These are phyloP conservation scores for Trichoderma asperellum DNA, from an alignment of 2,329 filamentous ascomycete species.

Conservation along the genomic window DNA sequence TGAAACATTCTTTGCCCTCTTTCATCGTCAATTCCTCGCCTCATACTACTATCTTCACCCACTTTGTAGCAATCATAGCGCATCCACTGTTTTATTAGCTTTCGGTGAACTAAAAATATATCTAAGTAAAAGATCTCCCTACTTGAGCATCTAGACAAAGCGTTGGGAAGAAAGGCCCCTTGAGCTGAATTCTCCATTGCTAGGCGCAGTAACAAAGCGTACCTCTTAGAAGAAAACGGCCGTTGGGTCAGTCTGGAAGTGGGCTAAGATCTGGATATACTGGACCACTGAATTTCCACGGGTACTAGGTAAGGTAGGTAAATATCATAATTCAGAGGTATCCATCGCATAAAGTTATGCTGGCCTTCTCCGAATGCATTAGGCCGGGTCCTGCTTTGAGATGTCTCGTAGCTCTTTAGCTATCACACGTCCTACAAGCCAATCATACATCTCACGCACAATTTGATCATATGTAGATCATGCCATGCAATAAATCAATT, in stretches of 20 bases:
- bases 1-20: background rate
- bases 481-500: background rate
- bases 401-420: background rate
- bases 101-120: background rate
- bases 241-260: too few relatives aligned
- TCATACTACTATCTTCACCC: background rate
- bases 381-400: background rate
- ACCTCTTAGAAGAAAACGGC: too few relatives aligned
- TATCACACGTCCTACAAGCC: background rate
- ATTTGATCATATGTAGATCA: background rate
- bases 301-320: too few relatives aligned
- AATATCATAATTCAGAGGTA: background rate
- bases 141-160: background rate
- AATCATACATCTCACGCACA: background rate
- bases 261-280: too few relatives aligned
- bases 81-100: background rate
- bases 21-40: too few relatives aligned
- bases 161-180: too few relatives aligned
- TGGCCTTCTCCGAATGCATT: too few relatives aligned
- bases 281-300: too few relatives aligned
- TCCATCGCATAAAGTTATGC: background rate
- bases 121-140: too few relatives aligned
- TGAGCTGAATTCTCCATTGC: background rate
- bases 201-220: too few relatives aligned
- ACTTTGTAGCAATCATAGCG: background rate